Evolutionary conservation across 352 stramenopile genomes (phyloP), one percentile per base, ranked within the genome.

Genomic region (Pythium dissimile): DNA sequence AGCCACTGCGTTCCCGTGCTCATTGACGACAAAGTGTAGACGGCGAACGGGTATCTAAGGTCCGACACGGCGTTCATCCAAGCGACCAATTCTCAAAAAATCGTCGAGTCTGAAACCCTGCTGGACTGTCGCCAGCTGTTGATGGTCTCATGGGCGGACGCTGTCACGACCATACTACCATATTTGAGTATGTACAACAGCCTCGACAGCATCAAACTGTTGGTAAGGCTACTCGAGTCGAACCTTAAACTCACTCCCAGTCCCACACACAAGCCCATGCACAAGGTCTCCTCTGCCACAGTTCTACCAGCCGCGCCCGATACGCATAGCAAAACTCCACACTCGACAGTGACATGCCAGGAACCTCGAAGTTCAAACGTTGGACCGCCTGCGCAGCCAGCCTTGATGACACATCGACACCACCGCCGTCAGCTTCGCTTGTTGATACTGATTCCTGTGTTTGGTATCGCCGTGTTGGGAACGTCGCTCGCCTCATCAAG

Each of bases 401-500:
- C 26, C 26, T 16, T 26, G 21, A 12, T 12, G 27, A 39, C 15
- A 42, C 21, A 9, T 34, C 24, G 30, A 5, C 20, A 26, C 2
- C 27, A 42, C n/a, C 18, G 38, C n/a, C 27, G 18, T 45, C 47
- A 32, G 24, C 0, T 26, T 12, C 9, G 45, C 31, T 34, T 53
- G 38, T 30, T 50, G 38, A 2, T 45, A 62, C 35, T 62, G 2
- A 67, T 81, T 38, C 63, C 69, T 27, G 9, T 73, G 0, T 67
- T 59, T 32, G 68, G 71, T 1, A 6, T 67, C 13, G 53, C 63
- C 11, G 68, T 80, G 5, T 27, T 77, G 1, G 11, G 67, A n/a
- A 72, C 66, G 2, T 81, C 72, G 1, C 66, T 77, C 11, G 28
- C 42, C 11, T 56, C 72, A 5, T 76, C 69, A 16, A 59, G 66